These are phyloP conservation scores for Hypoxylon rickii DNA, from an alignment of 495 filamentous ascomycete genomes.

Conservation along the genomic window DNA sequence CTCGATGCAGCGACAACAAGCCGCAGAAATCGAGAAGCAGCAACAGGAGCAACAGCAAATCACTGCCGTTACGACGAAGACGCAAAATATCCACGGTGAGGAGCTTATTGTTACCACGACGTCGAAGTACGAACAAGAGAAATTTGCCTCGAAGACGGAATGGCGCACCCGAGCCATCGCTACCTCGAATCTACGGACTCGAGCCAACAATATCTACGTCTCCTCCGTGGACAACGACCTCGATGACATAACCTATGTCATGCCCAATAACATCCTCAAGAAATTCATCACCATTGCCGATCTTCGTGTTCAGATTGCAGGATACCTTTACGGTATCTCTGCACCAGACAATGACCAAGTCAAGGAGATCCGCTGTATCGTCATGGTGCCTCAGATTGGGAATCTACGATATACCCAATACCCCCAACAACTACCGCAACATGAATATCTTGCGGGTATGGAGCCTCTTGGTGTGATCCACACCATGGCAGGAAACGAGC, in stretches of 20 bases:
- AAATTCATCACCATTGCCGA: slow-evolving; percentile 98
- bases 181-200: slow-evolving; percentile 91
- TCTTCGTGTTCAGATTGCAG: slow-evolving; percentile 93
- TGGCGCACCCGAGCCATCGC: slow-evolving; percentile 98
- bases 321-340: slow-evolving; percentile 92
- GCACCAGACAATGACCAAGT: slow-evolving; percentile 94
- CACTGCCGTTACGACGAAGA: slow-evolving; percentile 97
- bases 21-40: slow-evolving; percentile 98
- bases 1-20: slow-evolving; percentile 97
- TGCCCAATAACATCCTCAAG: slow-evolving; percentile 99
- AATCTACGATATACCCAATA: slow-evolving; percentile 90
- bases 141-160: slow-evolving; percentile 97
- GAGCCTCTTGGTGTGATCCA: slow-evolving; percentile 96
- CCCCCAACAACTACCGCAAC: slow-evolving; percentile 89
- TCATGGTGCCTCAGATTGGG: slow-evolving; percentile 97
- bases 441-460: slow-evolving; percentile 84
- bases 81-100: slow-evolving; percentile 95
- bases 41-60: slow-evolving; percentile 95
- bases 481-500: slow-evolving; percentile 91
- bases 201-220: slow-evolving; percentile 98
- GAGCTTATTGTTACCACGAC: slow-evolving; percentile 98
- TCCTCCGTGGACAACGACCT: slow-evolving; percentile 87
- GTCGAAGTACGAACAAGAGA: slow-evolving; percentile 94
- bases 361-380: slow-evolving; percentile 94
- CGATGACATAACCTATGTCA: slow-evolving; percentile 87